Evolutionary conservation across 305 asterid genomes (phyloP), one percentile per base, ranked within the genome.

Genomic region (Lippia alba): DNA sequence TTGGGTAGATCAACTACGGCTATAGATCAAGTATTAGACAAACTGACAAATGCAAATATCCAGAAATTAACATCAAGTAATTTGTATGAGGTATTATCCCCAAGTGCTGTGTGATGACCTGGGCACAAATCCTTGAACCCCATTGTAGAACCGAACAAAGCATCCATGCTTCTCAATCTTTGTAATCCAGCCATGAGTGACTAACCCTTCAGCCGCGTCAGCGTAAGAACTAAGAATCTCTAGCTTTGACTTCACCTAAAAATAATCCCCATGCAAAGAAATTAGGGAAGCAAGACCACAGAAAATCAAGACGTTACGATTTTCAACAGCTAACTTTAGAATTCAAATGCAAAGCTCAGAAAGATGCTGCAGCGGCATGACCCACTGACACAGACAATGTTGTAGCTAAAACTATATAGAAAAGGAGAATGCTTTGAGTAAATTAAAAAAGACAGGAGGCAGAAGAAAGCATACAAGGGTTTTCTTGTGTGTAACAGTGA

Each of bases 131-230:
- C 98, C 99, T 79, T 90, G 97, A 56, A 94, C 96, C 56, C 99
- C 99, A 72, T 94, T 94, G 87, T 90, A 94, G 72, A 94, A 94
- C 72, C 95, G 95, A 78, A 94, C 98, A 80, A 94, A 94, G 81
- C 99, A 94, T 78, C 99, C 99, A 78, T 90, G 96, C 51, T 81
- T 84, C 79, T 94, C 99, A 60, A 90, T 90, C 82, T 90, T 94
- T 45, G 96, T 89, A 70, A 94, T 94, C 99, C 99, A 94, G 77
- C 99, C 99, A 75, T 90, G 99, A 67, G 97, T 87, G 72, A 86
- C 75, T 74, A 94, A 74, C 71, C 97, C 99, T 60, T 87, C 97
- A 78, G 81, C 79, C 20, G 96, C 97, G 80, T 94, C 99, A 50
- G 96, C 72, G 74, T 87, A 94, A 61, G 91, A 88, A 79, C 91